Evolutionary conservation across 805 yeast genomes (phyloP), one percentile per base, ranked within the genome.

Genomic region (Blastobotrys muscicola): DNA sequence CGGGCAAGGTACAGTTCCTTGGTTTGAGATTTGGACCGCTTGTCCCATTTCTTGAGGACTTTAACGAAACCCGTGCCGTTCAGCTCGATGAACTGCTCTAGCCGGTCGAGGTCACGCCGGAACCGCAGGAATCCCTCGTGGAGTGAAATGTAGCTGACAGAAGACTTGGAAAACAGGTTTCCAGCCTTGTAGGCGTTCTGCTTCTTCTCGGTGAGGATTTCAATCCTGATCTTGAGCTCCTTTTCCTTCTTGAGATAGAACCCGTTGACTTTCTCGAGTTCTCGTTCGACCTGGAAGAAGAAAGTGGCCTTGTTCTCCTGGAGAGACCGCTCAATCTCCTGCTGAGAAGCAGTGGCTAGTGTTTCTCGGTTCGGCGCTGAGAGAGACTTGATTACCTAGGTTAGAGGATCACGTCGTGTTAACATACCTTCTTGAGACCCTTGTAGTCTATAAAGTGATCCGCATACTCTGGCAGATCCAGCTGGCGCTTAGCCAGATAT

Each of bases 21-120:
- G 5, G 96, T 87, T 53, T 85, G 94, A 2, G 95, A 85, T 57
- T 90, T 87, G 15, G 96, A 86, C 49, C 97, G 71, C 64, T 92
- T 92, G 65, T 92, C 98, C 98, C 98, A 92, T 66, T 92, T 92
- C 62, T 92, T 92, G 56, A 92, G 74, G 26, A 86, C 97, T 65
- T 92, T 92, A 15, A 94, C 80, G 63, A 92, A 92, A 10, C 98
- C 98, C 0, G 95, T 85, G 56, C 89, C 96, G 60, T 92, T 92
- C 46, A 92, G 71, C 62, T 89, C 97, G 33, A 92, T 86, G 64
- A 85, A 92, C 61, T 90, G 97, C 59, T 92, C 95, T 23, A 92
- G 69, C 46, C 94, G 73, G 49, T 83, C 84, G 50, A 92, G 67
- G 62, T 92, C 97, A 52, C 87, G 83, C 42, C 94, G 82, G 54